Evolutionary conservation across 345 rosid genomes (phyloP).

Genomic region (Atalantia buxifolia): DNA sequence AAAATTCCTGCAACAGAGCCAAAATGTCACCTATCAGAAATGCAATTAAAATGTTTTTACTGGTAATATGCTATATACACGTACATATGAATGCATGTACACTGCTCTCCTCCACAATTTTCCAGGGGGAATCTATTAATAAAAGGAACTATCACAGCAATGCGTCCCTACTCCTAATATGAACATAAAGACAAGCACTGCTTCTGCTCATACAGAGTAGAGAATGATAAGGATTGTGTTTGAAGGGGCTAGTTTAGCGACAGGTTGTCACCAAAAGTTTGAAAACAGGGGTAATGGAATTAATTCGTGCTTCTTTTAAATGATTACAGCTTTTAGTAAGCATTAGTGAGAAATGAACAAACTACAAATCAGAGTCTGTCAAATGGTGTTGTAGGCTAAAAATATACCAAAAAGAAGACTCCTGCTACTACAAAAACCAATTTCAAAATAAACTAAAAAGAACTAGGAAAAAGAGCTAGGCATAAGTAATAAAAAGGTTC

Average conservation of each 20-base stretch:
- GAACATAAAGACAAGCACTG: not conserved
- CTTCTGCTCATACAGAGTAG: not conserved
- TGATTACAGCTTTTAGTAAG: not conserved
- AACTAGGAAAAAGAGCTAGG: not conserved
- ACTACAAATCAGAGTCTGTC: not conserved
- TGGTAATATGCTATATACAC: not conserved
- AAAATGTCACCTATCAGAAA: slow-evolving; percentile 6
- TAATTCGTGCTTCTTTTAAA: not conserved
- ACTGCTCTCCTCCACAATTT: not conserved
- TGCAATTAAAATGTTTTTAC: not conserved
- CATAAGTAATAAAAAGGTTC: not conserved
- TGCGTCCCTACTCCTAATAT: not conserved
- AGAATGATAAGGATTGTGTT: not conserved
- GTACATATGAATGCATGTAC: not conserved
- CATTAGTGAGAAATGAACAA: not conserved
- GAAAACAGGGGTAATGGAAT: not conserved
- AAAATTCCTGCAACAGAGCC: slow-evolving; percentile 48
- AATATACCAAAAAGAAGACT: not conserved
- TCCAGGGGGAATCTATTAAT: not conserved
- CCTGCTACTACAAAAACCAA: not conserved
- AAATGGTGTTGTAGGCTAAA: not conserved
- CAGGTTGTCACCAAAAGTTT: not conserved
- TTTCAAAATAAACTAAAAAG: not conserved
- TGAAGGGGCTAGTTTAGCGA: not conserved
- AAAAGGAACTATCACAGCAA: not conserved